A percentile compares a stretch with the other conserved stretches of the same genome.
Evolutionary conservation across 441 rosid species (phyloP).

Genomic region (Arabidopsis lyrata): DNA sequence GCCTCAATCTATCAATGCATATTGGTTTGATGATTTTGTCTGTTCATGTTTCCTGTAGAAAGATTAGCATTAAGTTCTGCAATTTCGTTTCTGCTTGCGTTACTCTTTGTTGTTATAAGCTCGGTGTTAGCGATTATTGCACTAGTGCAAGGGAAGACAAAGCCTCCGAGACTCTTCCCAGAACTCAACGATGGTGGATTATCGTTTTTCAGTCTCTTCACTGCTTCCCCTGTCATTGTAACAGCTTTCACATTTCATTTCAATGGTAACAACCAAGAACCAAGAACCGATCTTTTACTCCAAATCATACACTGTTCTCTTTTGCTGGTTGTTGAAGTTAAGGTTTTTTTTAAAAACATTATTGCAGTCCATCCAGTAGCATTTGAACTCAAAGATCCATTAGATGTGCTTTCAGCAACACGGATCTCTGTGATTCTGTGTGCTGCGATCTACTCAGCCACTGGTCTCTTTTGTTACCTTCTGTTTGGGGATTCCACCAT

Average conservation of each 20-base stretch:
- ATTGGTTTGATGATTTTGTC: background rate
- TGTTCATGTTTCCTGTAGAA: constrained; percentile 53
- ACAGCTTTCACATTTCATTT: constrained; percentile 93
- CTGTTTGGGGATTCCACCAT: constrained; percentile 74
- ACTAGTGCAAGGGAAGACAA: constrained; percentile 65
- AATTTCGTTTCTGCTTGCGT: constrained; percentile 74
- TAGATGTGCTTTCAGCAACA: constrained; percentile 67
- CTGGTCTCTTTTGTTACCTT: constrained; percentile 79
- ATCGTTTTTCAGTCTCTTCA: constrained; percentile 78
- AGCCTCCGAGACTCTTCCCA: constrained; percentile 69
- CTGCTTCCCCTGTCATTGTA: constrained; percentile 86
- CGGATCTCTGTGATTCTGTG: constrained; percentile 68
- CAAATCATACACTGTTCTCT: background rate
- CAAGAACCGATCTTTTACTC: background rate
- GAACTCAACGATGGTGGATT: constrained; percentile 49
- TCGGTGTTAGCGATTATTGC: constrained; percentile 72
- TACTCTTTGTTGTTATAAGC: constrained; percentile 75
- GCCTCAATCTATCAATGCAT: background rate
- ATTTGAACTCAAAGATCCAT: constrained; percentile 68
- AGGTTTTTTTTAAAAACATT: background rate
- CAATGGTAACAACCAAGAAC: constrained; percentile 59
- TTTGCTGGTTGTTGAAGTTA: background rate
- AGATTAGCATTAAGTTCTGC: constrained; percentile 78
- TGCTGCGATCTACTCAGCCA: constrained; percentile 64
- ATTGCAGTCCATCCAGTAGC: constrained; percentile 88